A percentile compares a stretch with the other conserved stretches of the same genome.
Conservation (phyloP, 768 basidiomycete genomes). For the Suillus sp. region DNA sequence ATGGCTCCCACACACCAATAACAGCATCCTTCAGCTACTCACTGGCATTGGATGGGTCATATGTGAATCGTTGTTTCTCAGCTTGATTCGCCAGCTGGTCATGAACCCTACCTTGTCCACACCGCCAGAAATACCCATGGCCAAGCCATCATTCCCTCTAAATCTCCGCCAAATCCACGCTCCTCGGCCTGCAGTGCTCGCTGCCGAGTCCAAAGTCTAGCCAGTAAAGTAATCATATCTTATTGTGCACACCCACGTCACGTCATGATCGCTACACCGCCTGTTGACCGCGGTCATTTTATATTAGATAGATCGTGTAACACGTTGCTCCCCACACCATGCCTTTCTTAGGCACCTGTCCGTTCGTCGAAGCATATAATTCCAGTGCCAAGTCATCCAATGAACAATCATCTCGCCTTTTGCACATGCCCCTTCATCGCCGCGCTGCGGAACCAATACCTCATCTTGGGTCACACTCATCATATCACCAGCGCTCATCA, state of each 20-base stretch:
- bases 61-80: conserved; percentile 8
- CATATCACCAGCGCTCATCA: conserved; percentile 14
- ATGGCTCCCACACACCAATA: neutral
- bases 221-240: neutral
- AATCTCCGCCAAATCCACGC: conserved; percentile 21
- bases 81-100: conserved; percentile 10
- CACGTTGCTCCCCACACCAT: conserved; percentile 10
- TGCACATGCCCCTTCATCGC: conserved; percentile 12
- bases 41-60: neutral
- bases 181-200: conserved; percentile 16
- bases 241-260: conserved; percentile 11
- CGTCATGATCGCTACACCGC: conserved; percentile 14
- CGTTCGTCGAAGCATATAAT: conserved; percentile 6
- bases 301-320: conserved; percentile 9
- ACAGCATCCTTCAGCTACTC: neutral
- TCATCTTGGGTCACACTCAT: conserved; percentile 6
- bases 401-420: conserved; percentile 10
- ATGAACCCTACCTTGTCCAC: conserved; percentile 1
- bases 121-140: conserved; percentile 11
- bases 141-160: conserved; percentile 13
- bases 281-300: conserved; percentile 21
- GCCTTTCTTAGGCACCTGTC: conserved; percentile 12
- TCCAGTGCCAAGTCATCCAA: conserved; percentile 10
- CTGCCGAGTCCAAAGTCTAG: conserved; percentile 10
- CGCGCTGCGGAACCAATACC: conserved; percentile 8